Base-by-base conservation (phyloP, 2,329 filamentous ascomycete species). In the Thelonectria olida region DNA sequence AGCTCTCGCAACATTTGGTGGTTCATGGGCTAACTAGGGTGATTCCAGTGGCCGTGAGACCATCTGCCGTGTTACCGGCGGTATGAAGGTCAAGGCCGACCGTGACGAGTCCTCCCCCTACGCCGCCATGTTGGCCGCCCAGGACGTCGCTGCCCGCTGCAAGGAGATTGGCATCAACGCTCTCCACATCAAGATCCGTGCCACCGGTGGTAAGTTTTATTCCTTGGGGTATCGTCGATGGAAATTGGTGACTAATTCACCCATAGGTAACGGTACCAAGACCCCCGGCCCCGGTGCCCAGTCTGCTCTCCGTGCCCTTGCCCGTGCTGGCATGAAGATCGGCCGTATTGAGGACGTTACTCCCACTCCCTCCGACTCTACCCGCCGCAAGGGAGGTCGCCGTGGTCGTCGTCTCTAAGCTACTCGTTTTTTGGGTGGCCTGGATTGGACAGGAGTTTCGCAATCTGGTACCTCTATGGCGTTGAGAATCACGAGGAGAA, bases 11-110 rank as follows among this genome's bases (percentile, higher is more conserved):
- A 50, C 39, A 47, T 53, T 58, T 23, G 65, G 64, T 64, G 73
- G 64, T 65, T 68, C 55, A 39, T 49, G 54, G 54, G 72, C 73
- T 74, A 71, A 75, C 69, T 64, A 67, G 68, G 71, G 84, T 88
- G 85, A 88, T 88, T 87, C 81, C 86, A 96, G 92, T 85, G 96
- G 96, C 86, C 96, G 96, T 85, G 96, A 99, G 92, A 99, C 96
- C 85, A 97, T 99, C 87, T 92, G 90, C 90, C 94, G 96, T 92
- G 95, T 99, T 75, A 99, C 96, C 78, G 96, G 96, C 87, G 96
- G 96, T 81, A 99, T 99, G 96, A 99, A 99, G 90, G 96, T 99
- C 90, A 99, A 99, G 92, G 94, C 94, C 84, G 94, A 99, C 81
- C 95, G 96, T 89, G 96, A 99, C 86, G 96, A 99, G 88, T 98